Evolutionary conservation across 257 asterid species (phyloP).

Genomic region (Sherardia arvensis): DNA sequence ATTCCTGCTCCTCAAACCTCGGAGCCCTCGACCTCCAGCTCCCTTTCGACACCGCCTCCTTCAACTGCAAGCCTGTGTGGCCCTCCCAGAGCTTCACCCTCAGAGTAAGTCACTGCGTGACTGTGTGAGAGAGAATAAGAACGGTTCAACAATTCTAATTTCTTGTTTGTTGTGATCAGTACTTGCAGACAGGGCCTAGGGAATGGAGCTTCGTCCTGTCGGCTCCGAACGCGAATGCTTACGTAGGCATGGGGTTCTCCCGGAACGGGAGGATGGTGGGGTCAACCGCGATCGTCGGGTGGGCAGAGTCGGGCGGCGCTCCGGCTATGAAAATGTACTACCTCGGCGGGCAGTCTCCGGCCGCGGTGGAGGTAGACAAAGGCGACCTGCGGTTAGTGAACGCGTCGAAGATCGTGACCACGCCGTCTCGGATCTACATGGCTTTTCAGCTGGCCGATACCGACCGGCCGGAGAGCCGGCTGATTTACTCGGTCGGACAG

Average conservation of each 20-base stretch:
- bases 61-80: slow-evolving; percentile 63
- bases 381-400: slow-evolving; percentile 40
- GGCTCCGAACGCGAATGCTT: slow-evolving; percentile 51
- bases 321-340: slow-evolving; percentile 28
- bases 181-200: slow-evolving; percentile 30
- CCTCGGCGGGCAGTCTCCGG: slow-evolving; percentile 45
- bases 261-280: slow-evolving; percentile 65
- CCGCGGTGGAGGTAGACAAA: slow-evolving; percentile 24
- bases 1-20: slow-evolving; percentile 49
- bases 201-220: slow-evolving; percentile 66
- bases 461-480: slow-evolving; percentile 29
- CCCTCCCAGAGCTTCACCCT: slow-evolving; percentile 47
- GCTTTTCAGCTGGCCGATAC: slow-evolving; percentile 41
- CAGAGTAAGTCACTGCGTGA: slow-evolving; percentile 37
- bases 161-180: slow-evolving; percentile 23
- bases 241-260: slow-evolving; percentile 64
- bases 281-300: slow-evolving; percentile 63
- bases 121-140: neutral
- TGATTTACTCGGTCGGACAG: slow-evolving; percentile 64
- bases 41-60: slow-evolving; percentile 50
- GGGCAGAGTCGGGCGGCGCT: slow-evolving; percentile 30
- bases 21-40: slow-evolving; percentile 22
- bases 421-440: slow-evolving; percentile 37
- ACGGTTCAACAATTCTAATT: neutral
- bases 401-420: slow-evolving; percentile 19